Evolutionary conservation across 192 early-diverging fungal species (phyloP).

Genomic region (Backusella tarrabulga): DNA sequence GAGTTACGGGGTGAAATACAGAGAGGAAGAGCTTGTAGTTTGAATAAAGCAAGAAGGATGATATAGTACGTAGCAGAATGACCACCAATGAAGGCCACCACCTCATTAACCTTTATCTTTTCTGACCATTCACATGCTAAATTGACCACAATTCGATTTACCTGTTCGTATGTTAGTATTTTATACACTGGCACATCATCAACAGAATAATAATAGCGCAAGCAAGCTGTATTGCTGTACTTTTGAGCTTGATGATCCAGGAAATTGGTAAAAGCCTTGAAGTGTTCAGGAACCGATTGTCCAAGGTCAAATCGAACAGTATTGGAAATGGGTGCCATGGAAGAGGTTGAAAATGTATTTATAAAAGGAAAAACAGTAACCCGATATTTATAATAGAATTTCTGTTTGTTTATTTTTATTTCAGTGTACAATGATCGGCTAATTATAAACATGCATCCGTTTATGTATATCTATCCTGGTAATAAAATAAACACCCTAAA

Average conservation of each 20-base stretch:
- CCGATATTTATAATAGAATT: too few relatives aligned
- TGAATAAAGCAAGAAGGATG: not conserved
- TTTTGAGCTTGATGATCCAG: not conserved
- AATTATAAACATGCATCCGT: too few relatives aligned
- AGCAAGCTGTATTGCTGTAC: not conserved
- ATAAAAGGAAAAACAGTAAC: too few relatives aligned
- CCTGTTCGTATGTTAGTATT: not conserved
- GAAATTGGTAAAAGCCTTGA: not conserved
- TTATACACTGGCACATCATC: not conserved
- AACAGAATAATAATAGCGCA: not conserved
- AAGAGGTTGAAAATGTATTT: too few relatives aligned
- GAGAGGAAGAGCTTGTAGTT: not conserved
- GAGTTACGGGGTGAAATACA: slow-evolving; percentile 8
- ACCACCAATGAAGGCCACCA: not conserved
- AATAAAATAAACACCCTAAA: too few relatives aligned
- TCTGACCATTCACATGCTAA: not conserved
- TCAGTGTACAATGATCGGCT: too few relatives aligned
- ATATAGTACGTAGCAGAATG: slow-evolving; percentile 3
- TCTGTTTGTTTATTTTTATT: too few relatives aligned
- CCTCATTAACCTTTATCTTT: not conserved
- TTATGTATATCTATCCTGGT: too few relatives aligned
- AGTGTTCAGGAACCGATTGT: not conserved
- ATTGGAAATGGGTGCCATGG: too few relatives aligned
- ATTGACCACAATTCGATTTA: not conserved
- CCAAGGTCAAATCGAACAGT: too few relatives aligned